These are phyloP conservation scores for Cryphonectria radicalis DNA, from an alignment of 2,329 filamentous ascomycete genomes.

Conservation along the genomic window DNA sequence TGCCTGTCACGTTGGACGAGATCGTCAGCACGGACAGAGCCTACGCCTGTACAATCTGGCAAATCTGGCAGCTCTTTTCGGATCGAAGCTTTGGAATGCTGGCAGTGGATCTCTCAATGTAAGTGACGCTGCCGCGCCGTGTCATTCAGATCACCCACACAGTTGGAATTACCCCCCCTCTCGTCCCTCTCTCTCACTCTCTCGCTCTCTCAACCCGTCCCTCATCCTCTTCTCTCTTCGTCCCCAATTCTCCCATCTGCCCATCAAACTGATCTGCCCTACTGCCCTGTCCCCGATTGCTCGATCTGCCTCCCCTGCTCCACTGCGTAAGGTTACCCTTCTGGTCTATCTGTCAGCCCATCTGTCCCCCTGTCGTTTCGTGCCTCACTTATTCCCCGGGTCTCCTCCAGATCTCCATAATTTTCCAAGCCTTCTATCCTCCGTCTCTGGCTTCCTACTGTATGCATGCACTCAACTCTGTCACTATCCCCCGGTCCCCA, in stretches of 20 bases:
- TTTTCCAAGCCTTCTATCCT: not conserved
- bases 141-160: not conserved
- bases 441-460: not conserved
- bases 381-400: not conserved
- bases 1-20: not conserved
- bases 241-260: not conserved
- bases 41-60: not conserved
- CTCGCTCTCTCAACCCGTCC: not conserved
- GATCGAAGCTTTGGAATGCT: conserved; percentile 13
- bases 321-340: not conserved
- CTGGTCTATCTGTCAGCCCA: not conserved
- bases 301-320: not conserved
- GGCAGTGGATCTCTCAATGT: conserved; percentile 8
- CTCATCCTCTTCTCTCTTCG: not conserved
- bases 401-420: conserved; percentile 1
- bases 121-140: conserved; percentile 11
- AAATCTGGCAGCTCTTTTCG: not conserved
- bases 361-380: conserved; percentile 2
- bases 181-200: not conserved
- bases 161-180: not conserved
- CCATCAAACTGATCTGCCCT: not conserved
- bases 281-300: not conserved
- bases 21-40: not conserved
- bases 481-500: not conserved
- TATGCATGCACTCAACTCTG: conserved; percentile 6